Base-by-base conservation (phyloP, 768 basidiomycete genomes). In the Cyclocybe aegerita region DNA sequence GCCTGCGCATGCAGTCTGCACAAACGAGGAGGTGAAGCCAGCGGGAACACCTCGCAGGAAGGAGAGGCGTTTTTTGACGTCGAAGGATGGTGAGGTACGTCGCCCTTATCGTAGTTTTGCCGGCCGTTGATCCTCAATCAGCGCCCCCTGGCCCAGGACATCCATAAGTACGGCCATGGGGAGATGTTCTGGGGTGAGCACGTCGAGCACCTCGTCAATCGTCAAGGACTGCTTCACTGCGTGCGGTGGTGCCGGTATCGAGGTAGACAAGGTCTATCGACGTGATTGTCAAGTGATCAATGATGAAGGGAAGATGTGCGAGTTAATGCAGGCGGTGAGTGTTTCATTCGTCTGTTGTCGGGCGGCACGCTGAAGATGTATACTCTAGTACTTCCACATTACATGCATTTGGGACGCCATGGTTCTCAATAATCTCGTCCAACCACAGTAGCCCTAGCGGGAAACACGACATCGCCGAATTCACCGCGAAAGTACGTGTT, bases 261-360 rank as follows among this genome's bases (percentile, higher is more conserved):
- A 93, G n/a, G 98, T n/a, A n/a, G n/a, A n/a, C n/a, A n/a, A 98
- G 71, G 97, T 99, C 14, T 98, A 98, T 69, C 77, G 97, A 54
- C 74, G 97, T 63, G 97, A 99, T 70, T 93, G 86, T 56, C 97
- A 96, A 0, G 95, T n/a, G n/a, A n/a, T n/a, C 94, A 49, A 94
- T 98, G 88, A 88, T 86, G 23, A 99, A 99, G 73, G 97, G 97
- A 79, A 96, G 23, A 97, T 99, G 95, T 82, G 97, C 52, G 97
- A 98, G 73, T 99, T 99, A 63, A 92, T 89, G 62, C 97, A 99
- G 69, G 97, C 96, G 54, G 93, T 94, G 57, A 58, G 83, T 73
- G 4, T 4, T 3, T 39, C 23, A 2, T 23, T 23, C 23, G 23
- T 3, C 23, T 23, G 23, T 3, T 23, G 23, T 23, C 23, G 23